Evolutionary conservation across 2,329 filamentous ascomycete genomes (phyloP).

Genomic region (Talaromyces rugulosus): DNA sequence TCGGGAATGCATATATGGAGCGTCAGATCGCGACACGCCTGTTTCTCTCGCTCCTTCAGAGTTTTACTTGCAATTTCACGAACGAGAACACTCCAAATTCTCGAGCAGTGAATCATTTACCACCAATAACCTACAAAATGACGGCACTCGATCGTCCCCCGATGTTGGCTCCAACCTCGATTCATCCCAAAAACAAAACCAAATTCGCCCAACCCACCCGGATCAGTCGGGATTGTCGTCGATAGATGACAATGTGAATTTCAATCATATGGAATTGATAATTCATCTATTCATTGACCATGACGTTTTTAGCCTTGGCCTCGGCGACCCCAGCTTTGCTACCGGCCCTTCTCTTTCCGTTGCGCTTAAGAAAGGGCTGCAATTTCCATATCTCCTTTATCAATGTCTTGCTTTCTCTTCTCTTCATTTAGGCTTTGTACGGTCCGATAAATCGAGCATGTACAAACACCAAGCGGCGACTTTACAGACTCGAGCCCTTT

Average conservation of each 20-base stretch:
- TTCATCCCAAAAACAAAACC: background rate
- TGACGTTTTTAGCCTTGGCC: background rate
- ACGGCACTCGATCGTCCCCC: background rate
- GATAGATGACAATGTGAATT: background rate
- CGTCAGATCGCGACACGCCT: background rate
- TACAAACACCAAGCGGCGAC: constrained; percentile 6
- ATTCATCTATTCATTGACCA: background rate
- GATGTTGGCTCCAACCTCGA: background rate
- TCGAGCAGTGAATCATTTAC: background rate
- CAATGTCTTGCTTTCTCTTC: constrained; percentile 7
- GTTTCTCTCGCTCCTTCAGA: background rate
- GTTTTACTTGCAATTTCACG: background rate
- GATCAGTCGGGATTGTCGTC: background rate
- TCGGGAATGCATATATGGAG: constrained; percentile 7
- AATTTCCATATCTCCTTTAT: constrained; percentile 6
- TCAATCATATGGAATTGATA: constrained; percentile 10
- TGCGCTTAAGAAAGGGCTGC: background rate
- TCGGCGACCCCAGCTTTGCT: background rate
- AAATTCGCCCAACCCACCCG: background rate
- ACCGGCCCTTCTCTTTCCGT: background rate
- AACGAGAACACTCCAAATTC: background rate
- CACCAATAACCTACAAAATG: background rate
- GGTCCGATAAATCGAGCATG: background rate
- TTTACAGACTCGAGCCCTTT: constrained; percentile 8
- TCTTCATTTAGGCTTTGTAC: constrained; percentile 5